Evolutionary conservation across 768 basidiomycete species (phyloP), one percentile per base, ranked within the genome.

Genomic region (Podaxis sp.): DNA sequence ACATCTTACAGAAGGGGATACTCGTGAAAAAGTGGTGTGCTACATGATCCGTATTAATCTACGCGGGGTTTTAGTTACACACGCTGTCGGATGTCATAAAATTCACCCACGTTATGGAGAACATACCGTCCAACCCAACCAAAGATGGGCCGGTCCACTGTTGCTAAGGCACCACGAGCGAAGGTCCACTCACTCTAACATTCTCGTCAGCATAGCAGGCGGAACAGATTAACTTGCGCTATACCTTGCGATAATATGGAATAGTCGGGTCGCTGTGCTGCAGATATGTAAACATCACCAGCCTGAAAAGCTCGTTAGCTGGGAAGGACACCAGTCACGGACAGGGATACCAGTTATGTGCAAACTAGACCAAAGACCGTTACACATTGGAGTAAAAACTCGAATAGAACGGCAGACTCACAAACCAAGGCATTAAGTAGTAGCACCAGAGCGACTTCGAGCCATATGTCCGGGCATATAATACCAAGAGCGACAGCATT

Each of bases 211-310:
- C 44, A 23, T 25, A 38, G 21, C 9, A 44, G 9, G n/a, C 50
- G 14, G 53, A 27, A 38, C 50, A 18, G 54, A 42, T 27, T 16
- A 35, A 21, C 11, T 18, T 23, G 57, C 38, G 5, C 27, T 64
- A 35, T 56, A 74, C 76, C 70, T 74, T 73, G 47, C 85, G 80
- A 68, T 85, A 87, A 63, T 85, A 84, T 0, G 85, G 85, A 28
- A 86, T 76, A 0, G 75, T 78, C 4, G 82, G 81, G 65, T 84
- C 84, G 55, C 82, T 84, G 64, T 87, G 85, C 48, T 86, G 85
- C 11, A 87, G 73, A 65, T 83, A 85, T 1, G 84, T 84, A 64
- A 85, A 79, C 73, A 80, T 81, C 54, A 85, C 82, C 66, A 87
- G 82, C 84, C 83, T 81, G 51, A 62, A 21, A 63, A 52, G 18